Evolutionary conservation across 2,329 filamentous ascomycete genomes (phyloP), one percentile per base, ranked within the genome.

Genomic region (Colletotrichum sp.): DNA sequence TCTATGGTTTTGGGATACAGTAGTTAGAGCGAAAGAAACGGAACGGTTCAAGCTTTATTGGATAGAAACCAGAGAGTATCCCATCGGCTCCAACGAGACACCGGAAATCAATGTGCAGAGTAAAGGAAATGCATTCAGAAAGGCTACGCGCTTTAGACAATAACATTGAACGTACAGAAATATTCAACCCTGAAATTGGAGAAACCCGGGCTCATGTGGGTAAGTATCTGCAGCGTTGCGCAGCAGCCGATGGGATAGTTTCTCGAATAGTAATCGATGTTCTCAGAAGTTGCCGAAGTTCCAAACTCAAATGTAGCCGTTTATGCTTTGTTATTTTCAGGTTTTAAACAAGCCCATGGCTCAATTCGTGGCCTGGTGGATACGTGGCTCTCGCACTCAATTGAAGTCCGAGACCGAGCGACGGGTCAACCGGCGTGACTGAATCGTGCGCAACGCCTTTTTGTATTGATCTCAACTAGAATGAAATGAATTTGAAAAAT

Each of bases 401-500:
- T 52, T 52, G n/a, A 52, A 52, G 44, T 52, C 44, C 44, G 44
- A 52, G 44, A 52, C 44, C 44, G 44, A 52, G 44, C n/a, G 44
- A 21, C n/a, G n/a, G 44, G n/a, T 8, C 12, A 52, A 2, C 2
- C 32, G 0, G 32, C 32, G 32, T 52, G 44, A 21, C 44, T 52
- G 44, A 52, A 52, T 52, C 44, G 6, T 52, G 44, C 44, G 44
- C 44, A 2, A 52, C 44, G 6, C 0, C 44, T 0, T 2, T 49
- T 1, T 2, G 39, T 49, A 49, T 1, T 52, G 1, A 52, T 21
- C 1, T 1, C n/a, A 52, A 21, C 44, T 1, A 52, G 44, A 52
- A 21, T 2, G 0, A 13, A 21, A 21, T 21, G 0, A 1, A 21
- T 4, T 1, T 2, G 18, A 49, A 2, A 21, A 2, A 0, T 0